Conservation (phyloP, 305 asterid genomes). For the Solanum hybrid region DNA sequence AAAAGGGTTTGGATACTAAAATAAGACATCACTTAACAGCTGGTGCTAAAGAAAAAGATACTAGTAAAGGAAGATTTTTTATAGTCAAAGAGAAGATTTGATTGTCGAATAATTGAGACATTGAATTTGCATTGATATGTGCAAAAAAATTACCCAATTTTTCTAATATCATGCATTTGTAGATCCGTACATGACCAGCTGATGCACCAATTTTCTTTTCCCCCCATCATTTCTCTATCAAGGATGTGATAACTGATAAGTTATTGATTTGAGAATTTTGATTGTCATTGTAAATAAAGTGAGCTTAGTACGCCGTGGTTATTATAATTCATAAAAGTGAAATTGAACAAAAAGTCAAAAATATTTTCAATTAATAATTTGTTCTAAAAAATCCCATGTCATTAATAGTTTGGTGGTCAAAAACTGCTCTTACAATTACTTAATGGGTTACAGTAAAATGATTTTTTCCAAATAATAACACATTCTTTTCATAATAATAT, state of each 20-base stretch:
- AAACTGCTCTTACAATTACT: too few species aligned
- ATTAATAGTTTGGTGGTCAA: too few species aligned
- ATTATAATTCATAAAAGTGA: neutral
- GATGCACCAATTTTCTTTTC: neutral
- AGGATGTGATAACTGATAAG: neutral
- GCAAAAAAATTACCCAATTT: neutral
- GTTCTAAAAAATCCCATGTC: neutral
- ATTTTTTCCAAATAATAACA: neutral
- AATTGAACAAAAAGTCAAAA: too few species aligned
- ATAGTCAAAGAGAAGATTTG: slow-evolving; percentile 8
- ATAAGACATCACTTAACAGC: neutral
- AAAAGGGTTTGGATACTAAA: neutral
- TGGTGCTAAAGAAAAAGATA: neutral
- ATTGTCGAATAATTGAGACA: neutral
- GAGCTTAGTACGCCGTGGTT: neutral
- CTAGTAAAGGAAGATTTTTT: neutral
- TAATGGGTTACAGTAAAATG: too few species aligned
- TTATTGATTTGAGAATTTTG: neutral
- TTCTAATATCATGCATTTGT: neutral
- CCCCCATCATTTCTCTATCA: neutral
- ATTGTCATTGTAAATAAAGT: neutral
- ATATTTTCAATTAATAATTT: neutral
- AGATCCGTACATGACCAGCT: neutral
- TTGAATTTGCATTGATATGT: neutral
- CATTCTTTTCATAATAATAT: too few species aligned